A percentile compares a stretch with the other conserved stretches of the same genome.
These are phyloP conservation scores for Tardiomyces depauwii DNA, from an alignment of 1,139 yeast species.

Conservation along the genomic window DNA sequence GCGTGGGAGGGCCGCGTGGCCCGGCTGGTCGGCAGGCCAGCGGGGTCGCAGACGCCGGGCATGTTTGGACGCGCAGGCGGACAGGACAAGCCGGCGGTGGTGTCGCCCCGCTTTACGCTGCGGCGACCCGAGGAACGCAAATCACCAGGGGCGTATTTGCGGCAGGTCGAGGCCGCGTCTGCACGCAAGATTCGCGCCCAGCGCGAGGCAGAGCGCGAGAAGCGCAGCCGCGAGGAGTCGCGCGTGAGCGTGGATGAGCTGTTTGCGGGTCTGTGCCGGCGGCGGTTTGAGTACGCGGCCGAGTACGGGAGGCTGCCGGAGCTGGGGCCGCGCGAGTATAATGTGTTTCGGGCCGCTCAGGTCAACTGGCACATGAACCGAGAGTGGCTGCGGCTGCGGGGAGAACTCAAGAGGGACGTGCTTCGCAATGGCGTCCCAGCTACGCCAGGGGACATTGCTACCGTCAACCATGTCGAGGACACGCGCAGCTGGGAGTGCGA, in stretches of 20 bases:
- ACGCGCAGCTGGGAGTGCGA: neutral
- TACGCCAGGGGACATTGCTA: neutral
- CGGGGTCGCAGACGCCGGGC: neutral
- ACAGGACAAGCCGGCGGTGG: neutral
- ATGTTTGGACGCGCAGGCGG: neutral
- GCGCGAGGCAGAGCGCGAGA: neutral
- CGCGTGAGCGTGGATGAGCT: neutral
- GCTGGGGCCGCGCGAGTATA: neutral
- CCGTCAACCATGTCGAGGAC: neutral
- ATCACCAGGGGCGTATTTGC: neutral
- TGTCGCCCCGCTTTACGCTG: neutral
- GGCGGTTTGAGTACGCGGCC: neutral
- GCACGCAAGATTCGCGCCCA: neutral
- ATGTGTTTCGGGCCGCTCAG: neutral
- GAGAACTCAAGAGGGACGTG: neutral
- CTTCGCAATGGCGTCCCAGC: neutral
- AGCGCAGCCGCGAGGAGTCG: neutral
- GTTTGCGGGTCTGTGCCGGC: neutral
- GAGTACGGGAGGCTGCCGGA: neutral
- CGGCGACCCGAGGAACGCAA: neutral
- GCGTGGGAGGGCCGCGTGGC: neutral
- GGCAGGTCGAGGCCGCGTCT: neutral
- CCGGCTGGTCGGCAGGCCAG: neutral
- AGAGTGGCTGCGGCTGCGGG: neutral
- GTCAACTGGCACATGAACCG: neutral